A percentile compares a stretch with the other conserved stretches of the same genome.
Conservation (phyloP, 768 basidiomycete species). For the Fomitopsis pulvina region DNA sequence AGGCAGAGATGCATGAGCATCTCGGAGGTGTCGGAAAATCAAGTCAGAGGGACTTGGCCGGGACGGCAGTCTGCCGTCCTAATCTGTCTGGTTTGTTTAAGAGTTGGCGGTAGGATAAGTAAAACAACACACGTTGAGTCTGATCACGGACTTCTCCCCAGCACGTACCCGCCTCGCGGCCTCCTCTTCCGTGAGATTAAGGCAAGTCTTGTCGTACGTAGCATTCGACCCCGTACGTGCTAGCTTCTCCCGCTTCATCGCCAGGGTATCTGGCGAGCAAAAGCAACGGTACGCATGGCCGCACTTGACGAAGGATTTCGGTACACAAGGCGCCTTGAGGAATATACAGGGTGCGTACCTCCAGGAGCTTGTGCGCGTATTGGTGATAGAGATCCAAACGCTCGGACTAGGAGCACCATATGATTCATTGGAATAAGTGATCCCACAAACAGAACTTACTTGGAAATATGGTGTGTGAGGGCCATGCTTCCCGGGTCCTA, state of each 20-base stretch:
- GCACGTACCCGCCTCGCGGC: constrained; percentile 64
- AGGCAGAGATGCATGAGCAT: constrained; percentile 69
- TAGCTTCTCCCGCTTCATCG: constrained; percentile 60
- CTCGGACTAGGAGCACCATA: constrained; percentile 56
- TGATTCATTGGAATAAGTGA: neutral
- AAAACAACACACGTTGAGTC: constrained; percentile 66
- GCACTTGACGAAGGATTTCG: constrained; percentile 36
- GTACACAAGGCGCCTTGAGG: neutral
- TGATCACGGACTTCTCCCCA: constrained; percentile 75
- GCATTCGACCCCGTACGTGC: constrained; percentile 67
- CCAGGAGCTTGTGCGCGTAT: constrained; percentile 68
- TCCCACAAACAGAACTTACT: constrained; percentile 31
- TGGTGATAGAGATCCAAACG: constrained; percentile 77
- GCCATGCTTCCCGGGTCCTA: constrained; percentile 75
- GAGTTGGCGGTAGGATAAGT: neutral
- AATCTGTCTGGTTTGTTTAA: neutral
- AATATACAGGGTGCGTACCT: constrained; percentile 40
- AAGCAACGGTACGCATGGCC: constrained; percentile 95
- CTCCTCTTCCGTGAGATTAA: constrained; percentile 84
- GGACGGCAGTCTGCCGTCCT: constrained; percentile 55
- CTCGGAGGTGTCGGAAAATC: constrained; percentile 68
- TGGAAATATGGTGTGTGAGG: constrained; percentile 85
- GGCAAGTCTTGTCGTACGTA: constrained; percentile 85
- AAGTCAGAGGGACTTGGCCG: constrained; percentile 54
- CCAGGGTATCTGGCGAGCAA: constrained; percentile 70